Conservation (phyloP, 176 grass and related monocot species). For the Avena sativa region DNA sequence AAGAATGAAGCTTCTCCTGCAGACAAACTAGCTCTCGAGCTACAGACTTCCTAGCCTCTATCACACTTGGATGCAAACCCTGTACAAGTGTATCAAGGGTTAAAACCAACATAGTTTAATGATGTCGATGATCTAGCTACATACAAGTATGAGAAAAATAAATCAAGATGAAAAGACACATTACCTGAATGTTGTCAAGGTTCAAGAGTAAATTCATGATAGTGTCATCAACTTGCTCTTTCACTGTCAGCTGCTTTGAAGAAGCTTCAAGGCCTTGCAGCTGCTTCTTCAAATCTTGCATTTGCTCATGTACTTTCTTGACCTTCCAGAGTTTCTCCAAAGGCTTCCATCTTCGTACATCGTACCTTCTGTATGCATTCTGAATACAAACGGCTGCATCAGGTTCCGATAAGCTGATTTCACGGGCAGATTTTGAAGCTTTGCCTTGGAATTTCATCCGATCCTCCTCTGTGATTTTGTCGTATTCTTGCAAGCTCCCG, state of each 20-base stretch:
- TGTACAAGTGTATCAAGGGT: constrained; percentile 39
- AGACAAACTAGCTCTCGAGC: constrained; percentile 68
- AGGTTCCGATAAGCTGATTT: constrained; percentile 43
- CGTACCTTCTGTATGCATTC: constrained; percentile 67
- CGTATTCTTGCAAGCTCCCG: constrained; percentile 27
- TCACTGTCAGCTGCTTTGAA: constrained; percentile 33
- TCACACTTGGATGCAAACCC: constrained; percentile 65
- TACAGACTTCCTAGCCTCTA: constrained; percentile 73
- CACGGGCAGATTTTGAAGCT: constrained; percentile 6
- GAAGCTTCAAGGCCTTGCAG: constrained; percentile 60
- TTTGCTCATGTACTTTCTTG: constrained; percentile 46
- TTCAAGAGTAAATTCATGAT: constrained; percentile 92
- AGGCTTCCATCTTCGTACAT: constrained; percentile 71
- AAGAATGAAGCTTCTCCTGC: constrained; percentile 76
- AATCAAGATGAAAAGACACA: background rate
- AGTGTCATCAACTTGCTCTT: constrained; percentile 62
- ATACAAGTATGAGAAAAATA: background rate
- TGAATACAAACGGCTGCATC: constrained; percentile 73
- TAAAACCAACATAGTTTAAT: constrained; percentile 24
- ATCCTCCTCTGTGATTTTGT: constrained; percentile 27
- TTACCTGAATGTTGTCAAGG: constrained; percentile 89
- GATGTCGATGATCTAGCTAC: background rate
- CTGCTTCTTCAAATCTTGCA: constrained; percentile 51
- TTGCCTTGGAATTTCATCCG: constrained; percentile 22
- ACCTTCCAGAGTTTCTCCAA: constrained; percentile 80